Base-by-base conservation (phyloP, 208 protist species). In the Plasmodiophora brassicae region DNA sequence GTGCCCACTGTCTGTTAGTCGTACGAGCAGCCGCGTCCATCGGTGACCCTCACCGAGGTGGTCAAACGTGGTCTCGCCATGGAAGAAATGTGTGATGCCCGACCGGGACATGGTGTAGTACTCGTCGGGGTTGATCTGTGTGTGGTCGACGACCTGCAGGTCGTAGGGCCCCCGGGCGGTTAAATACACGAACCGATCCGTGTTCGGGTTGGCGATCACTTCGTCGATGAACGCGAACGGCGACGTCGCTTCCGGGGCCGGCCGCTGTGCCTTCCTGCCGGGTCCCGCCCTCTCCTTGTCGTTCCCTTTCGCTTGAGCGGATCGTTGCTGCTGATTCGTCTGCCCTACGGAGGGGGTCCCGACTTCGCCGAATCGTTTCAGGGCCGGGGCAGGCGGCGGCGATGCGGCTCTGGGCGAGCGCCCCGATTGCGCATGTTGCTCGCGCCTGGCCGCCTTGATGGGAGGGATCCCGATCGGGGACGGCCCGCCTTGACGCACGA, bases 41-140 rank as follows among this genome's bases (percentile, higher is more conserved):
- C 20, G 32, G 20, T n/a, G 5, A 25, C 14, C 14, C 14, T 38
- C 41, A 78, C 93, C 88, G 45, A 97, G 91, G 85, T 96, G 92
- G 86, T 95, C 96, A 91, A 98, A 98, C 91, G 97, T 95, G 32
- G 95, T 95, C 10, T 93, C 92, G 72, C 93, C 93, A 57, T 94
- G 91, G 71, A 91, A 93, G 88, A 97, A 97, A 86, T 97, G 95
- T 32, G 96, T 98, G 35, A 98, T 95, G 86, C 97, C 97, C 0
- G 93, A 91, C 0, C 93, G 92, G 53, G 94, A 96, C 65, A 98
- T 92, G 39, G 97, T 98, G 92, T 96, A 97, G 90, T 98, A 97
- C 88, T 94, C 91, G 43, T 88, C 32, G 41, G 90, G 91, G 54
- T 96, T 90, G 85, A 97, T 92, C 36, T 97, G 92, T 44, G 92